Percentiles rank a stretch among this genome's conserved stretches.
phyloP scores from a whole-genome alignment of 106 monocot species.

The Apostasia ramifera region DNA sequence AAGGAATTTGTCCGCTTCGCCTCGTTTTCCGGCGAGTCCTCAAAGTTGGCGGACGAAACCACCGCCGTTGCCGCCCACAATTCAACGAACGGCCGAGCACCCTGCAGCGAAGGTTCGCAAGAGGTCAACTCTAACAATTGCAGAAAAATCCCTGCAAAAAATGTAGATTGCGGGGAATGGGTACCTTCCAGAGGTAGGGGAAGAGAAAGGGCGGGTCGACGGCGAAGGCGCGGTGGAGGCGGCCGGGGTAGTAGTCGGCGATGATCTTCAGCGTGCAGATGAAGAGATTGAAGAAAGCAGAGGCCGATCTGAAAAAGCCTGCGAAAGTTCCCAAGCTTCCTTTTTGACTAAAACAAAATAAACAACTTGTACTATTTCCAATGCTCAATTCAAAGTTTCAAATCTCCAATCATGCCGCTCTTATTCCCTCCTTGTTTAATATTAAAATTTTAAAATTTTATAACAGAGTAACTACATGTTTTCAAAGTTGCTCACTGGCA shows the following conservation, averaged over 20 bases:
- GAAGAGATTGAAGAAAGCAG: conserved; percentile 48
- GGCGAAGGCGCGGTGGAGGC: conserved; percentile 52
- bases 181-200: conserved; percentile 67
- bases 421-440: neutral
- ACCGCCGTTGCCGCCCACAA: conserved; percentile 29
- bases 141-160: neutral
- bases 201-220: conserved; percentile 61
- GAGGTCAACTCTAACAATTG: neutral
- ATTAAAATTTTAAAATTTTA: neutral
- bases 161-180: conserved; percentile 58
- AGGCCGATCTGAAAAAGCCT: conserved; percentile 67
- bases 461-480: neutral
- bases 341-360: conserved; percentile 39
- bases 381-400: neutral
- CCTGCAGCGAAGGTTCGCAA: conserved; percentile 15
- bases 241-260: conserved; percentile 52
- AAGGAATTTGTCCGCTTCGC: conserved; percentile 31
- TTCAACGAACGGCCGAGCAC: conserved; percentile 55
- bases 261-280: conserved; percentile 51
- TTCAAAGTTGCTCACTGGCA: conserved; percentile 48
- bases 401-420: neutral
- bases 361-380: conserved; percentile 6
- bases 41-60: conserved; percentile 25
- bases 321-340: conserved; percentile 4
- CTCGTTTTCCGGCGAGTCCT: conserved; percentile 16